These are phyloP conservation scores for Triticum dicoccoides DNA, from an alignment of 176 grass and related monocot genomes.

Conservation along the genomic window DNA sequence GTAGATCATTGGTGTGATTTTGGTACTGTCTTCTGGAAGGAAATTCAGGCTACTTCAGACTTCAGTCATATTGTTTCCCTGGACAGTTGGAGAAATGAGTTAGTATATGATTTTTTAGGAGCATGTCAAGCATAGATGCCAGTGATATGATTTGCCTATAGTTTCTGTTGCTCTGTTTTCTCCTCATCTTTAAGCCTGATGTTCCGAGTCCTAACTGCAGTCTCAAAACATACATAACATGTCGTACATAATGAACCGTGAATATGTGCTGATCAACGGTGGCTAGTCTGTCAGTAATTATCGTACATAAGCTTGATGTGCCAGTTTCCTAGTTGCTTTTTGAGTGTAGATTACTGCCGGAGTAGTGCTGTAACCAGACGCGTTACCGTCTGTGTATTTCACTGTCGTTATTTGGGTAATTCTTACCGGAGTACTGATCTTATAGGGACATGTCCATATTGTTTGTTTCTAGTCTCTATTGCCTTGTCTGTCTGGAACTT, in stretches of 20 bases:
- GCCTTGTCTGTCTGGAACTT: too few species aligned
- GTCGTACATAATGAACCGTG: too few species aligned
- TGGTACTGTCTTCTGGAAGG: neutral
- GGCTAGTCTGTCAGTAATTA: too few species aligned
- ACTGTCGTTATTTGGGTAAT: too few species aligned
- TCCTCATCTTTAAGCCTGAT: neutral
- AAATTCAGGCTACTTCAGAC: neutral
- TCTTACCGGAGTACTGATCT: neutral
- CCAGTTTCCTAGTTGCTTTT: neutral
- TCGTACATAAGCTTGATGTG: too few species aligned
- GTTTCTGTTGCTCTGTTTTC: neutral
- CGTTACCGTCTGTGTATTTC: neutral
- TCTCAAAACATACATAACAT: too few species aligned
- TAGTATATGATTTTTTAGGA: neutral
- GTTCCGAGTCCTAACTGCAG: neutral
- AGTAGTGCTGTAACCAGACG: neutral
- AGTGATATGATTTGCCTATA: neutral
- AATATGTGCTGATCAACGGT: too few species aligned
- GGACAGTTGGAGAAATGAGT: neutral
- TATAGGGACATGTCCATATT: too few species aligned
- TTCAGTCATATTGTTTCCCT: slow-evolving; percentile 3
- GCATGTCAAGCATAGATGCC: neutral
- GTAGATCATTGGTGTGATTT: neutral
- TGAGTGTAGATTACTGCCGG: neutral
- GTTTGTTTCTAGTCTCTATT: too few species aligned